Conservation (phyloP, 768 basidiomycete genomes). For the Pisolithus marmoratus region DNA sequence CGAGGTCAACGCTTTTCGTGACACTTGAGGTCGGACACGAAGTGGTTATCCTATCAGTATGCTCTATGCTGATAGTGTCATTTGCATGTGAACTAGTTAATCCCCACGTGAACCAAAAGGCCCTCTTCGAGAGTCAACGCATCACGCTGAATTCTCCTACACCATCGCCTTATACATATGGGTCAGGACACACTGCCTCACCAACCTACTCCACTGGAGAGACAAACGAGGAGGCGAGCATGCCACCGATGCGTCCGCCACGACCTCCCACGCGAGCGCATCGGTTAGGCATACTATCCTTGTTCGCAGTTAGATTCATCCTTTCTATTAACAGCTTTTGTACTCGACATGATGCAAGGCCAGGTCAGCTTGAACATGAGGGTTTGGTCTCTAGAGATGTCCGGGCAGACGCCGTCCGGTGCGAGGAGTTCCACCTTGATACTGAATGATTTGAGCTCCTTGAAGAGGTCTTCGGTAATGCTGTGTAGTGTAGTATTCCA, state of each 20-base stretch:
- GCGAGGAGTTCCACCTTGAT: slow-evolving; percentile 65
- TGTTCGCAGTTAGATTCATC: slow-evolving; percentile 47
- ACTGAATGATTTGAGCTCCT: slow-evolving; percentile 72
- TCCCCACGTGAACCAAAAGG: too few species aligned
- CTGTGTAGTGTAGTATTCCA: slow-evolving; percentile 60
- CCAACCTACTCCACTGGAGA: slow-evolving; percentile 36
- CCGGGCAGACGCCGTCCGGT: slow-evolving; percentile 61
- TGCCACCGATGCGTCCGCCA: too few species aligned
- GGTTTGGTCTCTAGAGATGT: slow-evolving; percentile 52
- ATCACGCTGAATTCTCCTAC: not conserved
- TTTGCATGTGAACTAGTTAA: too few species aligned
- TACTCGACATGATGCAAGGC: slow-evolving; percentile 53
- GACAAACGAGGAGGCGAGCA: slow-evolving; percentile 48
- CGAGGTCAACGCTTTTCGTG: too few species aligned
- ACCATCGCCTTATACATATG: slow-evolving; percentile 7
- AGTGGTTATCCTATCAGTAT: too few species aligned
- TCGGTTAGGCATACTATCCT: too few species aligned
- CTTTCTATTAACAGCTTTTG: slow-evolving; percentile 49
- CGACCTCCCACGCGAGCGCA: too few species aligned
- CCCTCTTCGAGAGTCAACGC: too few species aligned
- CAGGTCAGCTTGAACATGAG: slow-evolving; percentile 38
- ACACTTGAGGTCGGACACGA: too few species aligned
- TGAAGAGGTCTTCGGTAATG: slow-evolving; percentile 57
- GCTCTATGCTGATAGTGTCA: too few species aligned
- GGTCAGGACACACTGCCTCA: slow-evolving; percentile 17